Percentiles rank a stretch among this genome's conserved stretches.
Conservation (phyloP, 306 rosid species). For the Cucurbita argyrosperma region DNA sequence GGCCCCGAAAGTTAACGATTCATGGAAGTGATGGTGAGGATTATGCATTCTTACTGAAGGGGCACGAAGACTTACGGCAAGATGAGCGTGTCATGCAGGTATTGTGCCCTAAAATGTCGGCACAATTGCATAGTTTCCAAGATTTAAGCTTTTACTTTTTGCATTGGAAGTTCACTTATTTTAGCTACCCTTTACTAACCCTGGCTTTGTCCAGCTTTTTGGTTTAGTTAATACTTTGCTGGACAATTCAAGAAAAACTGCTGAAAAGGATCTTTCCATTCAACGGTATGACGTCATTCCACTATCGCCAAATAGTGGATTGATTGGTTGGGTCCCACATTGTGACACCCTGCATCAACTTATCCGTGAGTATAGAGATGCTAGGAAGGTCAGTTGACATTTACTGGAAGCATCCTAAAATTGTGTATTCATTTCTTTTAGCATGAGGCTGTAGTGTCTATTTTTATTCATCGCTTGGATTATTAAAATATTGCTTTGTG, state of each 20-base stretch:
- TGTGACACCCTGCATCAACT: conserved; percentile 88
- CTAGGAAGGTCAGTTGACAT: conserved; percentile 64
- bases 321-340: conserved; percentile 95
- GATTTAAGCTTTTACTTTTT: background rate
- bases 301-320: conserved; percentile 90
- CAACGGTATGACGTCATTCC: conserved; percentile 85
- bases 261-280: conserved; percentile 75
- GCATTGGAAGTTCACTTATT: background rate
- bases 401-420: background rate
- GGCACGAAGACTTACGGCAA: conserved; percentile 96
- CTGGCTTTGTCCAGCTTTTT: conserved; percentile 51
- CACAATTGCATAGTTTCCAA: background rate
- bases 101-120: background rate
- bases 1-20: conserved; percentile 89
- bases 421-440: background rate
- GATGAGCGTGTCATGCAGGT: conserved; percentile 99
- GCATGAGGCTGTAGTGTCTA: background rate
- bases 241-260: conserved; percentile 69
- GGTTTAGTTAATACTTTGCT: conserved; percentile 91
- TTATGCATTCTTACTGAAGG: conserved; percentile 90
- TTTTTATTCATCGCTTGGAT: background rate
- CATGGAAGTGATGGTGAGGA: conserved; percentile 93
- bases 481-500: conserved; percentile 7
- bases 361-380: conserved; percentile 85
- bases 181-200: background rate